phyloP scores from a whole-genome alignment of 2,329 filamentous ascomycete species.

The Plectosphaerella plurivora region DNA sequence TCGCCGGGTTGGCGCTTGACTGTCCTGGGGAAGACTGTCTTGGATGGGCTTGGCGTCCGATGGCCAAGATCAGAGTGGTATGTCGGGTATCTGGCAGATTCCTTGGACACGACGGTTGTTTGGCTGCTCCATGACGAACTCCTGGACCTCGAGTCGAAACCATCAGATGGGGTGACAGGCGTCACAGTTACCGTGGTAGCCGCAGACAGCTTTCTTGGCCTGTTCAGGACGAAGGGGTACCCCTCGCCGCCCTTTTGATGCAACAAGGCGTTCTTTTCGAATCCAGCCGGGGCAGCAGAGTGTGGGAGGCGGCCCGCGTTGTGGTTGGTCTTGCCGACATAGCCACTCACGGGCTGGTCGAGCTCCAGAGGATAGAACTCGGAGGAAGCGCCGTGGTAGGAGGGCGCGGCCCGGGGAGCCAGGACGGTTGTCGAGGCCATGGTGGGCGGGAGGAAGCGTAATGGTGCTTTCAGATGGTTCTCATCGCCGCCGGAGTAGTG shows the following conservation, averaged over 20 bases:
- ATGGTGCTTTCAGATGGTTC: constrained; percentile 8
- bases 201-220: constrained; percentile 29
- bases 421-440: constrained; percentile 5
- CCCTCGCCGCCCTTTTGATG: not conserved
- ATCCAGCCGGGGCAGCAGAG: not conserved
- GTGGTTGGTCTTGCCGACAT: constrained; percentile 1
- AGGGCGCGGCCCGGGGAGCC: constrained; percentile 8
- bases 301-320: not conserved
- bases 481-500: constrained; percentile 9
- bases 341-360: constrained; percentile 5
- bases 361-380: constrained; percentile 9
- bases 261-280: not conserved
- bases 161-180: constrained; percentile 23
- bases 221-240: constrained; percentile 20
- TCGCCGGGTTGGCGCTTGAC: constrained; percentile 39
- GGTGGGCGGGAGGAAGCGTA: constrained; percentile 5
- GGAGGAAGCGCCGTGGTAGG: constrained; percentile 10
- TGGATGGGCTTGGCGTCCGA: constrained; percentile 9
- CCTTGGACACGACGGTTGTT: constrained; percentile 35
- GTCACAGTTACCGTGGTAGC: constrained; percentile 18
- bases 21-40: constrained; percentile 14
- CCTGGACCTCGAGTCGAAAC: constrained; percentile 17
- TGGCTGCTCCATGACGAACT: constrained; percentile 28
- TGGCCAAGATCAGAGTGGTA: constrained; percentile 20
- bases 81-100: constrained; percentile 18